Conservation (phyloP, 306 rosid genomes). For the Acacia melanoxylon region DNA sequence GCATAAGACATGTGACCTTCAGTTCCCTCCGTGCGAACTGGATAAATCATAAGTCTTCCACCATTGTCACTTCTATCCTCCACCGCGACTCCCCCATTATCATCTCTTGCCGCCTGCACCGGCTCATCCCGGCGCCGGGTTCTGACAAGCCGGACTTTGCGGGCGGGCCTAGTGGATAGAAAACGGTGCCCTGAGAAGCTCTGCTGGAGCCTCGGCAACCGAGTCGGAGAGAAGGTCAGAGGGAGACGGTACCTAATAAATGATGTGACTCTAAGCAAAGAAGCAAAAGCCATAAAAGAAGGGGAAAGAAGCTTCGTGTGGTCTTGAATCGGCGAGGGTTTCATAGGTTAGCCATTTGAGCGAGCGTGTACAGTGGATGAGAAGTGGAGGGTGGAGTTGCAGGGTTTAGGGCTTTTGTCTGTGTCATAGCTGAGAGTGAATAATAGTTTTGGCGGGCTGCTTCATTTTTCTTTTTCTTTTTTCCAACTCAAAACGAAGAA, state of each 20-base stretch:
- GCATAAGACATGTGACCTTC: slow-evolving; percentile 93
- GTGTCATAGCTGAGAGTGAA: not conserved
- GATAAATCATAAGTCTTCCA: slow-evolving; percentile 54
- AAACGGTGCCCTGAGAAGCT: slow-evolving; percentile 52
- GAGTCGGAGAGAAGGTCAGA: slow-evolving; percentile 29
- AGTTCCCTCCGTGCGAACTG: slow-evolving; percentile 82
- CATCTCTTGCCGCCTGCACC: slow-evolving; percentile 5
- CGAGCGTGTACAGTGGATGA: not conserved
- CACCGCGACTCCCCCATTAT: slow-evolving; percentile 60
- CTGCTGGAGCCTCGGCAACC: slow-evolving; percentile 41
- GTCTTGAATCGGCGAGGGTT: slow-evolving; percentile 9
- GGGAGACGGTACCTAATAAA: slow-evolving; percentile 53
- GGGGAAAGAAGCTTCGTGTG: not conserved
- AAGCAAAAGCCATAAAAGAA: slow-evolving; percentile 63
- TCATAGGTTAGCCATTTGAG: slow-evolving; percentile 30
- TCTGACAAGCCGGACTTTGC: slow-evolving; percentile 21
- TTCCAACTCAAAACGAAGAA: not conserved
- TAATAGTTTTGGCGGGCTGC: not conserved
- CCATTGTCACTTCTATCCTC: slow-evolving; percentile 37
- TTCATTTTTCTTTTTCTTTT: not conserved
- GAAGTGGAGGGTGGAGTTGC: not conserved
- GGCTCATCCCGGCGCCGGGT: slow-evolving; percentile 45
- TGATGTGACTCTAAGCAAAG: slow-evolving; percentile 62
- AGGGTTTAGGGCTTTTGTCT: slow-evolving; percentile 16
- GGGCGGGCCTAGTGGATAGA: slow-evolving; percentile 42